Conservation (phyloP, 2,329 filamentous ascomycete genomes). For the Colletotrichum australisinense region DNA sequence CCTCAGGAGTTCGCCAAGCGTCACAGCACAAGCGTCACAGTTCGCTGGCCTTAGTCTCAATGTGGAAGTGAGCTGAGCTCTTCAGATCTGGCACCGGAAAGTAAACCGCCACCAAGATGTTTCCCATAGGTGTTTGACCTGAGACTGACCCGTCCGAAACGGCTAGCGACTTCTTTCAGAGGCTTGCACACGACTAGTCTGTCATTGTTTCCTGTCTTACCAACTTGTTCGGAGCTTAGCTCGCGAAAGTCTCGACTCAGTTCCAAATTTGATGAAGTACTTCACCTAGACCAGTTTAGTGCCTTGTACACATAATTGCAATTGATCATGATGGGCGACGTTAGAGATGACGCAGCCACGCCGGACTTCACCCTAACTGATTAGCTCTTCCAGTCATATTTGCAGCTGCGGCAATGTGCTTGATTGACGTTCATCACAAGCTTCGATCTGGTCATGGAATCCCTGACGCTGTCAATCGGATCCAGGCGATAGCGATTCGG, state of each 20-base stretch:
- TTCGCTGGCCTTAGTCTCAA: constrained; percentile 11
- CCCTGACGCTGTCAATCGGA: neutral
- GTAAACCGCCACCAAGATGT: neutral
- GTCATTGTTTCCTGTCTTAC: constrained; percentile 9
- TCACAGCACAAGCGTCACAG: constrained; percentile 7
- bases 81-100: constrained; percentile 22
- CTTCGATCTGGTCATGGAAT: constrained; percentile 17
- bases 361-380: neutral
- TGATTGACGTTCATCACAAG: neutral
- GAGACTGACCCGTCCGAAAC: constrained; percentile 29
- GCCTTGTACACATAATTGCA: constrained; percentile 3
- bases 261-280: neutral
- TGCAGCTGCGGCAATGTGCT: neutral
- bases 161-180: constrained; percentile 4
- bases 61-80: neutral
- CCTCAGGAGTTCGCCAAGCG: constrained; percentile 24
- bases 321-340: constrained; percentile 2
- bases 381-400: constrained; percentile 8
- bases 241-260: constrained; percentile 11
- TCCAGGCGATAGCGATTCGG: neutral
- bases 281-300: neutral
- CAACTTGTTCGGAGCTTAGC: neutral
- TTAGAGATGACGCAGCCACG: constrained; percentile 4
- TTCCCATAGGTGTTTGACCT: constrained; percentile 20
- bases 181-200: constrained; percentile 7